A percentile compares a stretch with the other conserved stretches of the same genome.
Evolutionary conservation across 768 basidiomycete species (phyloP).

Genomic region (Galerina sulciceps): DNA sequence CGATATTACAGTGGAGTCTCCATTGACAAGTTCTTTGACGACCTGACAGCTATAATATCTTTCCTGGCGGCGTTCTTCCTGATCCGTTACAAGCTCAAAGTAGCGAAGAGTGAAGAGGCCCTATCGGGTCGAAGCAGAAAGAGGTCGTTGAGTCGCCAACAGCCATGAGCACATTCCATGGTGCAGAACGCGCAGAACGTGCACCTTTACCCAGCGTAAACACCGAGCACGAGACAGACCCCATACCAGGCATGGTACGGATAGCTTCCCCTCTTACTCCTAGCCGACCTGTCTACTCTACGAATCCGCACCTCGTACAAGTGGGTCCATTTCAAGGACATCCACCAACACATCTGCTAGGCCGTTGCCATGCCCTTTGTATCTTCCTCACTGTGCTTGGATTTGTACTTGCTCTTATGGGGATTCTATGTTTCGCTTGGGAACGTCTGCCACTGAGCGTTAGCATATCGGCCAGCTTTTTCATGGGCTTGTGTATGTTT

Average conservation of each 20-base stretch:
- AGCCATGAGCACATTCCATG: not conserved
- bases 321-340: constrained; percentile 48
- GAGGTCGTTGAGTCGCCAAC: constrained; percentile 9
- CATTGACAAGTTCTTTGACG: not conserved
- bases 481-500: constrained; percentile 38
- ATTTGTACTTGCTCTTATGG: constrained; percentile 53
- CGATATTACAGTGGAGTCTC: not conserved
- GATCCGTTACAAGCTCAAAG: constrained; percentile 14
- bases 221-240: constrained; percentile 20
- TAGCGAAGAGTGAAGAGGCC: constrained; percentile 11
- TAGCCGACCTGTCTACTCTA: constrained; percentile 37
- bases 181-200: not conserved
- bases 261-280: constrained; percentile 4
- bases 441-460: constrained; percentile 47
- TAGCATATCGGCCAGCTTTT: constrained; percentile 44
- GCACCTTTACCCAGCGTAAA: not conserved
- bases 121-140: not conserved
- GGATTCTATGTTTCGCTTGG: constrained; percentile 58
- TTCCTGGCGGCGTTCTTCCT: constrained; percentile 17
- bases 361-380: constrained; percentile 52
- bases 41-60: constrained; percentile 10
- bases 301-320: constrained; percentile 55
- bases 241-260: constrained; percentile 11
- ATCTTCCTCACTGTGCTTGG: constrained; percentile 49
- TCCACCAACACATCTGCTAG: constrained; percentile 50